Evolutionary conservation across 768 basidiomycete species (phyloP), one percentile per base, ranked within the genome.

Genomic region (Zangia roseola): DNA sequence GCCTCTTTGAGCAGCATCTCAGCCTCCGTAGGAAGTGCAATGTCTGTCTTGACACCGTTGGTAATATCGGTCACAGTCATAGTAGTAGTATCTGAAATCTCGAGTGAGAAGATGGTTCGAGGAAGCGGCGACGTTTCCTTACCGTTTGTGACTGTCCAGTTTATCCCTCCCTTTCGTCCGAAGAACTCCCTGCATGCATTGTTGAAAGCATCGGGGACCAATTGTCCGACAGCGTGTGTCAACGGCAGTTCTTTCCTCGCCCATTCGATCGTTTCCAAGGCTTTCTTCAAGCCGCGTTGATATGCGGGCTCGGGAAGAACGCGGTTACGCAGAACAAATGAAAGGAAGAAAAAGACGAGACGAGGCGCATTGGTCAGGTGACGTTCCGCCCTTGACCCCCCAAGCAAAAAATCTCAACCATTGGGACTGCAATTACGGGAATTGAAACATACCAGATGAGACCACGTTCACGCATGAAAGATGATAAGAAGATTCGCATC

Each of bases 401-500:
- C 25, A 23, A 5, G 17, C 37, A 28, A 26, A 56, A 21, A 40
- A 28, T 23, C 30, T 21, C 24, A 41, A 47, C 40, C n/a, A 21
- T 34, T 12, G 34, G 26, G 7, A 16, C n/a, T 5, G 5, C 17
- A 20, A 46, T 42, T 34, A 25, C 7, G 40, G 39, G 28, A 24
- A 53, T 16, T 42, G 6, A 9, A 6, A 60, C 74, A n/a, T 50
- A 87, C 88, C 84, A 89, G 46, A 82, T 75, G 40, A 87, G 73
- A 21, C 89, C 89, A 48, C 81, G 79, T 45, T 81, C 77, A 30
- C 80, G 74, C 69, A 82, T 84, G 56, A 81, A 78, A 5, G 85
- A 85, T 0, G 86, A 85, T 50, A 91, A 70, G 65, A 89, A 91
- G 17, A 88, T 73, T 47, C 73, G 80, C 45, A 84, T 67, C 25